phyloP scores from a whole-genome alignment of 768 basidiomycete species.

The Lepiota brunneoincarnata region DNA sequence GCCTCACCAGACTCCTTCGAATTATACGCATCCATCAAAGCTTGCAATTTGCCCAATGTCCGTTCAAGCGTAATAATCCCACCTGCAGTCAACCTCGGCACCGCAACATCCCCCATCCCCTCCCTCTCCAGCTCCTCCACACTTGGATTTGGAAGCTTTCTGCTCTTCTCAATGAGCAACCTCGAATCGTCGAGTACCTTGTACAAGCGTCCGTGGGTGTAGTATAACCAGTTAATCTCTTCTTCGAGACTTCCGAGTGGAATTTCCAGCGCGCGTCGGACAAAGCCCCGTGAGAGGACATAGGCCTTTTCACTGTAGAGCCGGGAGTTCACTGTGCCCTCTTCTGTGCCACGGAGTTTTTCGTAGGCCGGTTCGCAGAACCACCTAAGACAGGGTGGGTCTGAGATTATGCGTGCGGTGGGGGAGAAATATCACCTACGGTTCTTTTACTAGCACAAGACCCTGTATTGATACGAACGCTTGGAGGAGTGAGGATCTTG shows the following conservation, averaged over 20 bases:
- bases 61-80: slow-evolving; percentile 77
- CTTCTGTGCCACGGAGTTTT: slow-evolving; percentile 86
- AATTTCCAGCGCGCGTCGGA: slow-evolving; percentile 83
- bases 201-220: slow-evolving; percentile 56
- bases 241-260: slow-evolving; percentile 68
- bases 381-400: slow-evolving; percentile 47
- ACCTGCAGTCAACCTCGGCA: slow-evolving; percentile 77
- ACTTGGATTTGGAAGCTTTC: slow-evolving; percentile 23
- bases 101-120: slow-evolving; percentile 40
- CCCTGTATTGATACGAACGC: slow-evolving; percentile 94
- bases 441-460: slow-evolving; percentile 88
- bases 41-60: slow-evolving; percentile 66
- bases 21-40: slow-evolving; percentile 26
- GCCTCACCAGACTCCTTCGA: background rate
- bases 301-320: slow-evolving; percentile 93
- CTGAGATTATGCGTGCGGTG: background rate
- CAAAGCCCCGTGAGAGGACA: slow-evolving; percentile 85
- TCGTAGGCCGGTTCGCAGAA: slow-evolving; percentile 94
- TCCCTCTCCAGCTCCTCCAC: slow-evolving; percentile 24
- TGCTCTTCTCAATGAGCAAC: slow-evolving; percentile 68
- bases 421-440: slow-evolving; percentile 47
- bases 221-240: slow-evolving; percentile 77
- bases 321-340: slow-evolving; percentile 88
- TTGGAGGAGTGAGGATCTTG: slow-evolving; percentile 84
- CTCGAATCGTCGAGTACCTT: slow-evolving; percentile 68